phyloP scores from a whole-genome alignment of 164 flowering plant species.

The Cinnamomum chago region DNA sequence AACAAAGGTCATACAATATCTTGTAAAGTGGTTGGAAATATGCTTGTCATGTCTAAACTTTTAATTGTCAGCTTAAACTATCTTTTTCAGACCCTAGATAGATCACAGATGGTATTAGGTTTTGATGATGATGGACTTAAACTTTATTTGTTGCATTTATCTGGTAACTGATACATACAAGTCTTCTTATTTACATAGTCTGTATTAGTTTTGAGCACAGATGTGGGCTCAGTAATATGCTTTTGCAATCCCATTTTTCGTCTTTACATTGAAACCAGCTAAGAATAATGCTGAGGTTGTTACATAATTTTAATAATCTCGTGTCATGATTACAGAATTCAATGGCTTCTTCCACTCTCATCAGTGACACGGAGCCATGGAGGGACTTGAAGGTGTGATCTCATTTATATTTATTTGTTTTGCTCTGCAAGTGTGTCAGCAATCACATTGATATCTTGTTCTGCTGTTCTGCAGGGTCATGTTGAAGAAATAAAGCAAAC shows the following conservation, averaged over 20 bases:
- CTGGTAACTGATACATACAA: neutral
- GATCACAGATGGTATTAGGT: neutral
- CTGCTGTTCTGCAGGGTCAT: slow-evolving; percentile 48
- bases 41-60: too few relatives aligned
- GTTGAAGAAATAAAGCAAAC: slow-evolving; percentile 69
- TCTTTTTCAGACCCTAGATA: neutral
- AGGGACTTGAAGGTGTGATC: slow-evolving; percentile 68
- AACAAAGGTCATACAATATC: too few relatives aligned
- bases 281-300: neutral
- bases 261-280: neutral
- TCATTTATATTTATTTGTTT: neutral
- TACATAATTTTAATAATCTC: neutral
- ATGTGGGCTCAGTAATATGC: neutral
- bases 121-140: neutral
- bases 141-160: neutral
- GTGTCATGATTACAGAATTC: neutral
- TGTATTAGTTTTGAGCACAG: neutral
- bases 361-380: slow-evolving; percentile 77
- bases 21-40: too few relatives aligned
- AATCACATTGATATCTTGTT: too few relatives aligned
- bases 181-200: neutral
- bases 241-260: neutral
- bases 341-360: slow-evolving; percentile 65
- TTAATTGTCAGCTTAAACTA: too few relatives aligned
- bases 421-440: too few relatives aligned